Evolutionary conservation across 495 filamentous ascomycete genomes (phyloP), one percentile per base, ranked within the genome.

Genomic region (Neurospora sp.): DNA sequence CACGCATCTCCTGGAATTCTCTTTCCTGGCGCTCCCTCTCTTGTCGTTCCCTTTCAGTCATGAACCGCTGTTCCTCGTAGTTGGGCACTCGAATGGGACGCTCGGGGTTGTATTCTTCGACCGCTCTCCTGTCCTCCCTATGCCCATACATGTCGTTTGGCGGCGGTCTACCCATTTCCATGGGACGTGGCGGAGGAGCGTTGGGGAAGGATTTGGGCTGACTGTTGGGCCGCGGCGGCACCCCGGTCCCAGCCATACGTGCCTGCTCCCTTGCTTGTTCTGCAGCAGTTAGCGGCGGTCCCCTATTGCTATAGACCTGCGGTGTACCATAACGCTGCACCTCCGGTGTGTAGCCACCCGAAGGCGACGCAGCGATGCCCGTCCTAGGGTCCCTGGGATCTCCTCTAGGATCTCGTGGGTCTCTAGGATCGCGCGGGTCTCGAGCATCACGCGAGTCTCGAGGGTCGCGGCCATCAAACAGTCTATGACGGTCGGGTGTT

Each of bases 401-500:
- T 16, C 53, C 53, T 3, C 53, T 65, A 35, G 27, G 53, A 35
- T 65, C 53, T 17, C 53, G 53, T 3, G 53, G 53, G 53, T 61
- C 53, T 61, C 53, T 61, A 35, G 53, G 53, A 59, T 59, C 48
- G 10, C 48, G 48, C 22, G 22, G 48, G 3, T 61, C 48, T 61
- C 48, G 48, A 27, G 12, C 1, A 27, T 65, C 53, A 9, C 53
- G 53, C 12, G 27, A 14, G 27, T 65, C 53, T 65, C 53, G 53
- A 65, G 53, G 53, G 6, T 65, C 53, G 53, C 85, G 78, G 12
- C 75, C 70, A 17, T 88, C 86, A 74, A 86, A 86, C 45, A 81
- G 71, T 70, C 87, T 80, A 42, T 83, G 82, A 71, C 89, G 88
- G 39, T 94, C 91, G 9, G 93, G 93, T 2, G 93, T 94, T 75